These are phyloP conservation scores for Gossypium longicalyx DNA, from an alignment of 345 rosid species.

Conservation along the genomic window DNA sequence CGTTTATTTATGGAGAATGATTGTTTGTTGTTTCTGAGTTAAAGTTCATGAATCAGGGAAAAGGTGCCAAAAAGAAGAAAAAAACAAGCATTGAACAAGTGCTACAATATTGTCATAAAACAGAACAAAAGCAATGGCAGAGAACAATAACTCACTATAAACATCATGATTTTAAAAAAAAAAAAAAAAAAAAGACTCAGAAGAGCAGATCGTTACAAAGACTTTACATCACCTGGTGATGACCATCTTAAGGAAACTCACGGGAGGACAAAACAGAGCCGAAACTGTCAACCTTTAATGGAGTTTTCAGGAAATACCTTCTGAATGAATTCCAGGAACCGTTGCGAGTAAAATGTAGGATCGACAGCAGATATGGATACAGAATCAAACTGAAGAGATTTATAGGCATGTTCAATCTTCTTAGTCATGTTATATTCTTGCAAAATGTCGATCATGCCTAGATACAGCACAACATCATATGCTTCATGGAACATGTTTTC, in stretches of 20 bases:
- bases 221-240: background rate
- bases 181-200: background rate
- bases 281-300: constrained; percentile 22
- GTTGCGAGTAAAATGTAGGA: constrained; percentile 75
- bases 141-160: background rate
- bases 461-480: constrained; percentile 84
- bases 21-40: background rate
- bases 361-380: constrained; percentile 82
- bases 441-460: constrained; percentile 86
- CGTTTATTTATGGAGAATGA: no score
- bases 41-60: background rate
- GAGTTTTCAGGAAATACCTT: constrained; percentile 64
- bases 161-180: background rate
- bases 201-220: background rate
- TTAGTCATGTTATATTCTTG: constrained; percentile 88
- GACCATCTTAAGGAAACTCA: background rate
- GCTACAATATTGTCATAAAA: background rate
- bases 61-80: background rate
- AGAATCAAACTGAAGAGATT: constrained; percentile 86
- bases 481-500: constrained; percentile 61
- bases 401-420: constrained; percentile 92
- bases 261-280: background rate
- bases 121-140: constrained; percentile 5
- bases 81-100: background rate
- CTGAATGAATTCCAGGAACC: constrained; percentile 81